These are phyloP conservation scores for Colletotrichum gigasporum DNA, from an alignment of 2,329 filamentous ascomycete genomes.

Conservation along the genomic window DNA sequence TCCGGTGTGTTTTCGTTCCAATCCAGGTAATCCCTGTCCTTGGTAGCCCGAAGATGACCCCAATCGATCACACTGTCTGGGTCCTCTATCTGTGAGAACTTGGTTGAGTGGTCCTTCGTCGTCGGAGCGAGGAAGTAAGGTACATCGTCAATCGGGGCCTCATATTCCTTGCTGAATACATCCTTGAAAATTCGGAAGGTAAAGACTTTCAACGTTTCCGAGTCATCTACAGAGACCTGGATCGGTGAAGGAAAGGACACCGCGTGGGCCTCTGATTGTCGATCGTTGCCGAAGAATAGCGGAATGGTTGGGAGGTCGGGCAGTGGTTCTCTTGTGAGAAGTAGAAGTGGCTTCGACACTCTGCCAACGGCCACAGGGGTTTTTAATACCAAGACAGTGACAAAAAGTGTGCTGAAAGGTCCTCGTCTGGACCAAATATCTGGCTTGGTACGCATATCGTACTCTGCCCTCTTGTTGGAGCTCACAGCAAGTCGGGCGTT, in stretches of 20 bases:
- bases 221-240: conserved; percentile 47
- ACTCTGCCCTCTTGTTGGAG: conserved; percentile 77
- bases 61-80: conserved; percentile 63
- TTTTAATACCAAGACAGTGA: conserved; percentile 68
- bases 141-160: conserved; percentile 68
- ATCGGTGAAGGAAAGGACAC: conserved; percentile 55
- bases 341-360: conserved; percentile 69
- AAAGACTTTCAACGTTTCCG: conserved; percentile 73
- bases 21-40: conserved; percentile 42
- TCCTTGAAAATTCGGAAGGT: conserved; percentile 83
- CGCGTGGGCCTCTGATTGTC: conserved; percentile 66
- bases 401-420: conserved; percentile 62
- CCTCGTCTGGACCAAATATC: conserved; percentile 70
- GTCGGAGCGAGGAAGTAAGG: conserved; percentile 85
- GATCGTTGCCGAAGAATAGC: conserved; percentile 75
- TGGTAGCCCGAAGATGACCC: conserved; percentile 58
- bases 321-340: conserved; percentile 75
- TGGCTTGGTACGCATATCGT: conserved; percentile 84
- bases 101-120: conserved; percentile 35
- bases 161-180: conserved; percentile 89
- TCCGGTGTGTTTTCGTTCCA: conserved; percentile 55
- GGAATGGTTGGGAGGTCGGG: conserved; percentile 74
- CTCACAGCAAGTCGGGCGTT: conserved; percentile 87
- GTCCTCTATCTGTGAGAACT: conserved; percentile 34
- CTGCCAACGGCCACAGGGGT: conserved; percentile 65